These are phyloP conservation scores for Penicillium coffeae DNA, from an alignment of 495 filamentous ascomycete species.

Conservation along the genomic window DNA sequence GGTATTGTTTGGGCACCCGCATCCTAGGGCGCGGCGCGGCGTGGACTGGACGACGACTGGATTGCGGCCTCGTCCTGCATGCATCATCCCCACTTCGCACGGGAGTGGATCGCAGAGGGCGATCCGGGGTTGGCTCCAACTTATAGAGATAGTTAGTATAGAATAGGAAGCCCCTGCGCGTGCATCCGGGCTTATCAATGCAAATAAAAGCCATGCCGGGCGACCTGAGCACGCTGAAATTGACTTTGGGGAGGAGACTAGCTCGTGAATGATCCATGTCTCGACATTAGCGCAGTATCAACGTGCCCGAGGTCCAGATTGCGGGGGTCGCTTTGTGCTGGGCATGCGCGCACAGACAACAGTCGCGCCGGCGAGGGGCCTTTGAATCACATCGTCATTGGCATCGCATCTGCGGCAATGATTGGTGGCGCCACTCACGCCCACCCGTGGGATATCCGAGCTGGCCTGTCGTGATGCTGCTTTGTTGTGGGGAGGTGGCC, in stretches of 20 bases:
- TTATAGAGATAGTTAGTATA: background rate
- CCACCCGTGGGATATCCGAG: constrained; percentile 3
- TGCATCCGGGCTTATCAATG: background rate
- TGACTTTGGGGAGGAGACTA: too few relatives aligned
- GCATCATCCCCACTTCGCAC: constrained; percentile 2
- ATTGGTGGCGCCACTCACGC: constrained; percentile 9
- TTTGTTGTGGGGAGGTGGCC: background rate
- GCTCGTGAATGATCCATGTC: too few relatives aligned
- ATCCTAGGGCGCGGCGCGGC: background rate
- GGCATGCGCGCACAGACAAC: constrained; percentile 14
- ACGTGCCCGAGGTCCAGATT: too few relatives aligned
- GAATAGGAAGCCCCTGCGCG: background rate
- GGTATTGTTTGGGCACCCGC: constrained; percentile 7
- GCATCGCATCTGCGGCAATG: background rate
- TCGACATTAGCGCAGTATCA: too few relatives aligned
- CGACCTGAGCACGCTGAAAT: too few relatives aligned
- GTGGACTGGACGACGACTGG: background rate
- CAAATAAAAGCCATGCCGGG: background rate
- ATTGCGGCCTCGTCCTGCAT: constrained; percentile 8
- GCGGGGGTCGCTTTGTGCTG: too few relatives aligned
- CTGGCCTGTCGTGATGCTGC: constrained; percentile 7
- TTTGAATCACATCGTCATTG: constrained; percentile 26
- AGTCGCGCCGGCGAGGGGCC: background rate
- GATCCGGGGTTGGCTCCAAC: constrained; percentile 23
- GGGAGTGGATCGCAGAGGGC: constrained; percentile 17